Base-by-base conservation (phyloP, 495 filamentous ascomycete genomes). In the Annulohypoxylon bovei region DNA sequence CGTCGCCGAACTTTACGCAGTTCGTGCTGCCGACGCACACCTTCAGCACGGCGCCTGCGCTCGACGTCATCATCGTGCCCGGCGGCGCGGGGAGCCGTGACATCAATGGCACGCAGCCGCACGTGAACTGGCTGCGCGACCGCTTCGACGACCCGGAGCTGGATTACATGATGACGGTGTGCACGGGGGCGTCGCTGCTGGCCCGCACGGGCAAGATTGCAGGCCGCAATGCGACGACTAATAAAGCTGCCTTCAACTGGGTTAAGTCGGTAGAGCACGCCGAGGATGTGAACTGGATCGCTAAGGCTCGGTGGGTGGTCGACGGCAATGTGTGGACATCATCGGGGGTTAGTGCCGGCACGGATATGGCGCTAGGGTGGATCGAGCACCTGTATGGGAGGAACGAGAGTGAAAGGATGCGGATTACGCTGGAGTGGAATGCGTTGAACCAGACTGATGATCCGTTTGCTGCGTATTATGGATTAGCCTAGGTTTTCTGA, bases 11-110 rank as follows among this genome's bases (percentile, higher is more conserved):
- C 60, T 74, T 74, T 59, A 53, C 62, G 35, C 77, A 88, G 67
- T 67, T 60, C 64, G 73, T 88, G 35, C 64, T 89, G 0, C 88
- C 88, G 20, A 90, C 88, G 4, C 87, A 89, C 73, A 89, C 88
- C 1, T 87, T 87, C 65, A 71, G 54, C 8, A 75, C 58, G n/a
- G 73, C 80, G 1, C 83, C 84, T 0, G 72, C 71, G 18, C 66
- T 90, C 3, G 88, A 92, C 44, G 84, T 89, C 7, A 79, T 91
- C 6, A 72, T 91, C 52, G 75, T 92, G 1, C 89, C 88, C 0
- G 89, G 89, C 0, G 89, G 89, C 1, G 14, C 73, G 0, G 89
- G 89, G 6, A 77, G 78, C 0, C 82, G 84, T 5, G 60, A 76
- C 37, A 22, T 71, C 11, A 28, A 54, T 28, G 35, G 22, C 27